Evolutionary conservation across 352 stramenopile genomes (phyloP), one percentile per base, ranked within the genome.

Genomic region (Phytophthora constricta): DNA sequence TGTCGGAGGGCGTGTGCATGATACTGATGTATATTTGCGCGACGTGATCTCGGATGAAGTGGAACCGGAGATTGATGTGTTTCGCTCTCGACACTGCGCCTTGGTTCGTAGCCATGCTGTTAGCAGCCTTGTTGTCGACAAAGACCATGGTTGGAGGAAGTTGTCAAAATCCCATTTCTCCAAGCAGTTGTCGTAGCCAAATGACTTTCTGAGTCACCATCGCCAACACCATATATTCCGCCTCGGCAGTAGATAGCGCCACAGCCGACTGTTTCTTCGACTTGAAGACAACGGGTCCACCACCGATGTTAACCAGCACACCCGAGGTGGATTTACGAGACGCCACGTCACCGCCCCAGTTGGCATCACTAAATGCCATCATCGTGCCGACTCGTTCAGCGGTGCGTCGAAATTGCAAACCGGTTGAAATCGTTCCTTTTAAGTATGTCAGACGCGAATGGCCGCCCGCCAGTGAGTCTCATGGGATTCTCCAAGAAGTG

Each of bases 141-240:
- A n/a, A n/a, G n/a, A n/a, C n/a, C n/a, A n/a, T n/a, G n/a, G 33
- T 60, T 19, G 54, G 37, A 5, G 37, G 37, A 4, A 45, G 16
- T 14, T 45, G 37, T 20, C n/a, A 8, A 4, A 45, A 20, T 11
- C 20, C 56, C 25, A 70, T 65, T n/a, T 69, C 60, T 9, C 7
- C 28, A 7, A 74, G 53, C 2, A 73, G 22, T 16, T 50, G 37
- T 1, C 47, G 65, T 7, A 74, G 19, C 59, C 65, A 71, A 11
- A 61, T 0, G 7, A 77, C 25, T 31, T 77, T 60, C 52, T 69
- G 64, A 16, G 55, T 54, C 1, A 31, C n/a, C 0, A 68, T 17
- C 0, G 59, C 45, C 13, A 77, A 37, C 1, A 50, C 63, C 28
- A 66, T 67, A 33, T 77, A 74, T 54, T 77, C 59, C 0, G 65